Evolutionary conservation across 345 rosid genomes (phyloP), one percentile per base, ranked within the genome.

Genomic region (Trapa bicornis): DNA sequence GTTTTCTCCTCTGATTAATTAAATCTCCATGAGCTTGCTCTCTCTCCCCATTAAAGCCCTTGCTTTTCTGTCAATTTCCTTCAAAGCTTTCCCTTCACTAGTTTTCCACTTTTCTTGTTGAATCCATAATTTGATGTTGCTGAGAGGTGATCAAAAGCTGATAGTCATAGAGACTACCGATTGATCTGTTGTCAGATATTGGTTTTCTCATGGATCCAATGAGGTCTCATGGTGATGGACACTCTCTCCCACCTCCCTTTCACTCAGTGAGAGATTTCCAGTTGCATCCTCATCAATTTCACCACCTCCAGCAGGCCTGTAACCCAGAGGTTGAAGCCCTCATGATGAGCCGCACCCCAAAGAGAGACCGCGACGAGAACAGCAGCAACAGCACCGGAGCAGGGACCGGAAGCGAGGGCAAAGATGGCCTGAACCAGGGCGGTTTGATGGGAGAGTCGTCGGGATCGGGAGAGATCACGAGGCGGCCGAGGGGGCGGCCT

Each of bases 211-310:
- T 67, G 70, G 70, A 67, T 67, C 70, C 70, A 14, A 35, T 52
- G 12, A 53, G 62, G 53, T 53, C 70, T 36, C 70, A 67, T 38
- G 70, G 67, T 17, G 42, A 64, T 64, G 67, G 70, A 43, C 70
- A 53, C 70, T 52, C 70, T 38, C 62, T 67, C 42, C 70, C 70
- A 6, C 70, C 70, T 52, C 70, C 70, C n/a, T 67, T 67, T 45
- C 61, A 53, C 70, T 35, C 70, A 6, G 29, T 48, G 12, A 50
- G 70, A 50, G 70, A 67, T 29, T 67, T 67, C 61, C 70, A 67
- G 9, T 54, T 67, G 2, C 62, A 50, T 29, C 56, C 22, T 50
- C 5, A 50, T 29, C 56, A 67, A 32, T 35, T 22, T 33, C 61
- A 50, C 62, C 70, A 67, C 1, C 45, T 35, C 45, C 70, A 67